A percentile compares a stretch with the other conserved stretches of the same genome.
These are phyloP conservation scores for Vaccinium vitisidaea DNA, from an alignment of 148 eudicot species.

Conservation along the genomic window DNA sequence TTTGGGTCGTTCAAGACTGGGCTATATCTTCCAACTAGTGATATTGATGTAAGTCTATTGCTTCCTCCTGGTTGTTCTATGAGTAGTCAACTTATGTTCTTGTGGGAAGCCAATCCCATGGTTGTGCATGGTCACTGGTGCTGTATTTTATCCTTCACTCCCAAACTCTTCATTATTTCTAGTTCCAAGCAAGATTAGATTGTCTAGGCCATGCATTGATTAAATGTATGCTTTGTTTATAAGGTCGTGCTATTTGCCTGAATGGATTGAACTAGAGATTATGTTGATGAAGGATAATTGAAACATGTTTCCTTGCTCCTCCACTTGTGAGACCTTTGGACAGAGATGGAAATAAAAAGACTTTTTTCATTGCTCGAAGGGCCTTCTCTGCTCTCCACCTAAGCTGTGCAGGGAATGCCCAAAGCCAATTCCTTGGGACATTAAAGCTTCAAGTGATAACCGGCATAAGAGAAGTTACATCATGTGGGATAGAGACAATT, in stretches of 20 bases:
- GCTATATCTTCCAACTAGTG: conserved; percentile 92
- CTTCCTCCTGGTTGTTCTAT: conserved; percentile 8
- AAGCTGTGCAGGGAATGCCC: neutral
- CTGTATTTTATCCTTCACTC: neutral
- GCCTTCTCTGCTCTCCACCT: neutral
- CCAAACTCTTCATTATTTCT: neutral
- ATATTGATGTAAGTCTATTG: conserved; percentile 74
- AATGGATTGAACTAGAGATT: neutral
- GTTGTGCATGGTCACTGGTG: neutral
- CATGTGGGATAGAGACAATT: neutral
- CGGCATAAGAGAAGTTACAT: neutral
- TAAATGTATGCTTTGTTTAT: neutral
- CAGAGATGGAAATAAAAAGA: neutral
- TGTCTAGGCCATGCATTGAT: neutral
- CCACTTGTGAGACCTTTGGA: neutral
- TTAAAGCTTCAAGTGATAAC: neutral
- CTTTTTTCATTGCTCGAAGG: neutral
- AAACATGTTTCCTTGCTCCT: neutral
- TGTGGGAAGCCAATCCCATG: neutral
- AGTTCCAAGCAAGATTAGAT: neutral
- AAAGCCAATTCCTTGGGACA: neutral
- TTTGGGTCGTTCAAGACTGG: conserved; percentile 98
- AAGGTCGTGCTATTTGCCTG: neutral
- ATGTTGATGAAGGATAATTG: neutral
- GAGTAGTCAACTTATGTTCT: neutral